Base-by-base conservation (phyloP, 2,329 filamentous ascomycete species). In the Penicillium polonicum region DNA sequence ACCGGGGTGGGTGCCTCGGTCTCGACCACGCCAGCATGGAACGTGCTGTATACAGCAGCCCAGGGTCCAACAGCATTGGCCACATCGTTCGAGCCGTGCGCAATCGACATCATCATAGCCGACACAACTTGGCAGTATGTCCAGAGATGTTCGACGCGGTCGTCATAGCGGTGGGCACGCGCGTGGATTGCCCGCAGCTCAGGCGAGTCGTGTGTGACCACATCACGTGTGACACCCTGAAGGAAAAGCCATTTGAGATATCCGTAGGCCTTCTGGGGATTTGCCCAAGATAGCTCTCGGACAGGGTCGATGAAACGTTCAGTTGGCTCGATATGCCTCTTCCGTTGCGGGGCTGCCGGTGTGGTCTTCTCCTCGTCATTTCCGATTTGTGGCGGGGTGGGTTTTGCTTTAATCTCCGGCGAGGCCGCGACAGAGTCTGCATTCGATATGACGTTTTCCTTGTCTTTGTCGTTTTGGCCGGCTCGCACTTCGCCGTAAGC, bases 121-220 rank as follows among this genome's bases (percentile, higher is more conserved):
- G 70, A 72, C 17, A 70, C 68, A 29, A 78, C 72, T 62, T 78
- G 76, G 43, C 69, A 73, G 59, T 74, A 80, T 2, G 79, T 79
- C 72, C 74, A 80, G 25, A 79, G 69, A 66, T 82, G 78, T 64
- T 81, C 79, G 15, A 79, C 77, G 5, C 74, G 71, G 58, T 76
- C 76, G 62, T 80, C 79, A 60, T 80, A 81, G 6, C 69, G 68
- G 36, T 73, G 70, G 9, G 78, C 78, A n/a, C 71, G 70, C 35
- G 75, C 70, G 63, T 78, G 76, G 36, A 72, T 75, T 39, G 64
- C 72, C 36, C 65, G 71, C 13, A 75, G 70, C 29, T 65, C 65
- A 13, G 71, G 70, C 2, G 72, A 74, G 56, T 76, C 70, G 58
- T 78, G 75, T 17, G 69, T 68, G 41, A 78, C 70, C 38, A 74